Base-by-base conservation (phyloP, 177 flowering plant genomes). In the Vitis hybrid region DNA sequence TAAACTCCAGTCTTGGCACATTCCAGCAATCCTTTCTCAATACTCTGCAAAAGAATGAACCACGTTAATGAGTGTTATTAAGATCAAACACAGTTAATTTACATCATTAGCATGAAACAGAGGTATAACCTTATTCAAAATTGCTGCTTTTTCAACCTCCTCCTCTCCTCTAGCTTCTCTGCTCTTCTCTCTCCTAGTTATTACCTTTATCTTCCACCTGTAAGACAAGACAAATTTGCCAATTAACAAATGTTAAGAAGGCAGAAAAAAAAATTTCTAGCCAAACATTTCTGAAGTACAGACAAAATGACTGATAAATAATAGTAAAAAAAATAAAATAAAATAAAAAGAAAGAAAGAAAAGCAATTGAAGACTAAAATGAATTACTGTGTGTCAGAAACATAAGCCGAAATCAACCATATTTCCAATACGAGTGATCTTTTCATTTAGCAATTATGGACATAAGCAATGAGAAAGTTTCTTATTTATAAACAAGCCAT, bases 171-270 rank as follows among this genome's bases (percentile, higher is more conserved):
- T 84, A 50, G 89, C 75, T 68, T 94, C 98, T 80, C 97, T 83
- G 74, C 88, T 90, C 27, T 58, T 86, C 80, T 79, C 84, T 65
- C 88, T 94, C 56, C 91, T 85, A 1, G 99, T 97, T 15, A 74
- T 69, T 3, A 96, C 90, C 95, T 90, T 87, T 73, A 91, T 84
- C 80, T 91, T 93, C 75, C 93, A 98, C 80, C 99, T 92, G 77
- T 24, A 11, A 67, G 24, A 52, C 2, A 71, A 69, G 6, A 67
- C 52, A 62, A 74, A 24, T 4, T 40, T 10, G 56, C 4, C 12
- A 59, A 56, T 1, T 8, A 18, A 30, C 6, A 59, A 18, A 46
- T 4, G 49, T 11, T 3, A 52, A 24, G 27, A 56, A 40, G 8
- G 7, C 24, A 56, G 56, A 11, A 5, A 16, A 32, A 5, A 5